These are phyloP conservation scores for Paraconiothyrium brasiliense DNA, from an alignment of 2,329 filamentous ascomycete genomes.

Conservation along the genomic window DNA sequence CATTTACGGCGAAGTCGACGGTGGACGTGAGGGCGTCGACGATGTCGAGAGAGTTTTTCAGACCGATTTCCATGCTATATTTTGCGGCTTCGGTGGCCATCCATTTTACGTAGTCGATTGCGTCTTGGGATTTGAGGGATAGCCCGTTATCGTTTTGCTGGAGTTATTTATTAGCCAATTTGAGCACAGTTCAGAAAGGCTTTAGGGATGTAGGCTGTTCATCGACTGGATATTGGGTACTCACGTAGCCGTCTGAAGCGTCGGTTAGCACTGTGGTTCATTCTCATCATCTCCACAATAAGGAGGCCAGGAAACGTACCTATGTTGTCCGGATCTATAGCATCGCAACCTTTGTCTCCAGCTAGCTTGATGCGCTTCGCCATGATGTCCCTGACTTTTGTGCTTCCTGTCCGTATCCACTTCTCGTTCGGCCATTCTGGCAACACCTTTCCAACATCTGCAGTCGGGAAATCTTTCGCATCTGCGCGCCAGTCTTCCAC, in stretches of 20 bases:
- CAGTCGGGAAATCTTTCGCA: slow-evolving; percentile 32
- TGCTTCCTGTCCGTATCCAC: slow-evolving; percentile 38
- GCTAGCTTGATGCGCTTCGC: slow-evolving; percentile 40
- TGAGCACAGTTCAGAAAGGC: neutral
- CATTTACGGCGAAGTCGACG: slow-evolving; percentile 45
- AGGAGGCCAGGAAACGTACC: slow-evolving; percentile 24
- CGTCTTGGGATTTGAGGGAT: slow-evolving; percentile 32
- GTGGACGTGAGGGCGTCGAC: slow-evolving; percentile 27
- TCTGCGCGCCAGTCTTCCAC: slow-evolving; percentile 43
- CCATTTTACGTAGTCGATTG: slow-evolving; percentile 39
- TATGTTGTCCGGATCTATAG: slow-evolving; percentile 45
- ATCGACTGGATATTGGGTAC: neutral
- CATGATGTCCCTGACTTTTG: slow-evolving; percentile 40
- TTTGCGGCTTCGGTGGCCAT: slow-evolving; percentile 34
- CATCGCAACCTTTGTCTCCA: slow-evolving; percentile 43
- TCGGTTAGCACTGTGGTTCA: neutral
- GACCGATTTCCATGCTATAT: slow-evolving; percentile 37
- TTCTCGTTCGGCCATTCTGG: slow-evolving; percentile 44
- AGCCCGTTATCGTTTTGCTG: slow-evolving; percentile 46
- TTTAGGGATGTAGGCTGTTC: neutral
- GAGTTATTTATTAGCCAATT: slow-evolving; percentile 18
- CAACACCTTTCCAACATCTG: slow-evolving; percentile 40
- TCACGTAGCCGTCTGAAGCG: slow-evolving; percentile 33
- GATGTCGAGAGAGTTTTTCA: slow-evolving; percentile 45
- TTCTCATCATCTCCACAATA: neutral